phyloP scores from a whole-genome alignment of 176 grass and related monocot genomes.

The Pharus latifolius region DNA sequence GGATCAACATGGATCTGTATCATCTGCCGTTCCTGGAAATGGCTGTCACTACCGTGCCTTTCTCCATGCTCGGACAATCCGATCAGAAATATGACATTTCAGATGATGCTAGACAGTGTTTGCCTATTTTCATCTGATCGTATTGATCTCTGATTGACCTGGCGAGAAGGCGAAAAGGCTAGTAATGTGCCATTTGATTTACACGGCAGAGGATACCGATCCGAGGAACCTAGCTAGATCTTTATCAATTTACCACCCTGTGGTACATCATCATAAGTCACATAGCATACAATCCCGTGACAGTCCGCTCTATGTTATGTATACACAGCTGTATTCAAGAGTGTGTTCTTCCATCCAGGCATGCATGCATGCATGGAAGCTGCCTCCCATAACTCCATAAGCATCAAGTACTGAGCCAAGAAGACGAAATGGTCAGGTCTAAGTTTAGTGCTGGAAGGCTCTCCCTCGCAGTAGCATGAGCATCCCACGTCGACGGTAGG shows the following conservation, averaged over 20 bases:
- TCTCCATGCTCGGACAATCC: background rate
- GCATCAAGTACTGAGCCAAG: conserved; percentile 36
- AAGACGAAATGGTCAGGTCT: conserved; percentile 50
- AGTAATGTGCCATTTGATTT: too few species aligned
- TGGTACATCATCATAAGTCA: background rate
- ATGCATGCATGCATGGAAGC: background rate
- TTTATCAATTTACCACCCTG: background rate
- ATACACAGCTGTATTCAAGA: background rate
- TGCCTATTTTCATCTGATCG: conserved; percentile 20
- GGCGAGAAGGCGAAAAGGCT: background rate
- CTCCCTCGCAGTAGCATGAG: background rate
- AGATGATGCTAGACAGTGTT: conserved; percentile 22
- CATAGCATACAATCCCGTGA: background rate
- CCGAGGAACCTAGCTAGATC: background rate
- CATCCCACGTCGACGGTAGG: background rate
- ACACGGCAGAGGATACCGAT: background rate
- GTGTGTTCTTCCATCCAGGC: too few species aligned
- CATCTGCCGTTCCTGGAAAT: background rate
- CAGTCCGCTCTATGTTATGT: background rate
- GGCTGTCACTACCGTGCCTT: background rate
- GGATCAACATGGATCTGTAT: too few species aligned
- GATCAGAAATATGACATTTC: conserved; percentile 1
- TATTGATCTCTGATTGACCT: background rate
- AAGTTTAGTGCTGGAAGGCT: conserved; percentile 32
- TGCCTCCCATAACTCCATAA: background rate